Conservation (phyloP, 129 eudicot species). For the Glebionis coronaria region DNA sequence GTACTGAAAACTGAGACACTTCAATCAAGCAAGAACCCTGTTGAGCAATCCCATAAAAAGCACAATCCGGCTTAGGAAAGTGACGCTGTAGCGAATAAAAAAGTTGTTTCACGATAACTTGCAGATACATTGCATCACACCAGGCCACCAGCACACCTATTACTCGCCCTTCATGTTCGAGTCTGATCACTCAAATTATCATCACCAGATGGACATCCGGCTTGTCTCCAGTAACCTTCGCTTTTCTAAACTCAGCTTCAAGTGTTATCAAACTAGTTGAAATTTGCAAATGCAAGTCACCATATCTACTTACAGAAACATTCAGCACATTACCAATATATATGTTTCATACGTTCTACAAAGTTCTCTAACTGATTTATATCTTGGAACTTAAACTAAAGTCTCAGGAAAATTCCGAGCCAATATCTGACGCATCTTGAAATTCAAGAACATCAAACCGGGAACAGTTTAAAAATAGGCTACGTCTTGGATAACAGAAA, state of each 20-base stretch:
- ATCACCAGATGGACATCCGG: constrained; percentile 42
- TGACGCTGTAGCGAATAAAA: constrained; percentile 75
- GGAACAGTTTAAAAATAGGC: constrained; percentile 83
- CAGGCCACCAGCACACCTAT: too few relatives aligned
- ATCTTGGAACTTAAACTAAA: constrained; percentile 66
- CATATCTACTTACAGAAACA: constrained; percentile 62
- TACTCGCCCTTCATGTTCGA: constrained; percentile 54
- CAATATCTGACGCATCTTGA: constrained; percentile 62
- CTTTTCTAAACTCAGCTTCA: constrained; percentile 79
- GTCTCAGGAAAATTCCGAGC: too few relatives aligned
- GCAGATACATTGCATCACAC: too few relatives aligned
- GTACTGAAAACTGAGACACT: constrained; percentile 78
- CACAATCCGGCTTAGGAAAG: constrained; percentile 86
- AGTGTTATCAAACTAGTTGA: constrained; percentile 66
- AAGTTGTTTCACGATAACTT: constrained; percentile 91
- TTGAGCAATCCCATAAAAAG: constrained; percentile 74
- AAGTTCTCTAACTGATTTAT: constrained; percentile 53
- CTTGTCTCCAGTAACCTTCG: constrained; percentile 72
- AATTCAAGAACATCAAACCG: constrained; percentile 75
- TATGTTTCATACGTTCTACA: constrained; percentile 82
- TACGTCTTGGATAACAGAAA: constrained; percentile 91
- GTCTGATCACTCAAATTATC: constrained; percentile 51
- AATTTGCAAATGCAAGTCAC: constrained; percentile 75
- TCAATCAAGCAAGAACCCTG: constrained; percentile 77
- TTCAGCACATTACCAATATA: constrained; percentile 58